These are phyloP conservation scores for Diaporthe citriasiana DNA, from an alignment of 2,329 filamentous ascomycete genomes.

Conservation along the genomic window DNA sequence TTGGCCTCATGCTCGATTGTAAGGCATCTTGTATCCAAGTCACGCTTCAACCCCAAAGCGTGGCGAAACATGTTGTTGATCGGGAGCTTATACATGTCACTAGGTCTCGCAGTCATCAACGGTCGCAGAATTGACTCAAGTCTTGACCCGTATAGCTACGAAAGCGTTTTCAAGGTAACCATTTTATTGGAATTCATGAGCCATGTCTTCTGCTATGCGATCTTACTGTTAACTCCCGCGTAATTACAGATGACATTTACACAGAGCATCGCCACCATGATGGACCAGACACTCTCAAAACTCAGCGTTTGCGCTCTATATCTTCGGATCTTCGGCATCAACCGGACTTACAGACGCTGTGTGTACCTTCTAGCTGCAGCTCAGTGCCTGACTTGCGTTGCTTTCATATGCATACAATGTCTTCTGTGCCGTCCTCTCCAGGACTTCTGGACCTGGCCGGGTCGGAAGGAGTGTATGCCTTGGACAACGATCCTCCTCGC, in stretches of 20 bases:
- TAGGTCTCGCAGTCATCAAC: neutral
- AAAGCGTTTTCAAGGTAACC: neutral
- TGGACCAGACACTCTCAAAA: conserved; percentile 10
- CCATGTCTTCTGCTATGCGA: neutral
- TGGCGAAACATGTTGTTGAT: neutral
- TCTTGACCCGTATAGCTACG: neutral
- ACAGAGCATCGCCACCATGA: neutral
- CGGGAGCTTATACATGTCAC: neutral
- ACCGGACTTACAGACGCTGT: neutral
- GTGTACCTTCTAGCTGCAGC: neutral
- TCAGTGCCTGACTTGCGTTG: neutral
- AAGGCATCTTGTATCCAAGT: neutral
- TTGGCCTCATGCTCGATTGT: neutral
- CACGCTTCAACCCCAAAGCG: fast-evolving
- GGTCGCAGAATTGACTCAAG: neutral
- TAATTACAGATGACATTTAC: neutral
- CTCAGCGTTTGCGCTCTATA: conserved; percentile 14
- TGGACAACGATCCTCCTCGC: neutral
- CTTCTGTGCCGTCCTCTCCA: neutral
- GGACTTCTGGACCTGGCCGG: neutral
- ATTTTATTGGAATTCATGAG: neutral
- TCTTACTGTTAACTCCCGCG: neutral
- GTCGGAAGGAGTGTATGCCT: neutral
- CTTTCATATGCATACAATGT: neutral
- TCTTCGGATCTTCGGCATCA: neutral